Evolutionary conservation across 2,329 filamentous ascomycete genomes (phyloP).

Genomic region (Sarocladium strictum): DNA sequence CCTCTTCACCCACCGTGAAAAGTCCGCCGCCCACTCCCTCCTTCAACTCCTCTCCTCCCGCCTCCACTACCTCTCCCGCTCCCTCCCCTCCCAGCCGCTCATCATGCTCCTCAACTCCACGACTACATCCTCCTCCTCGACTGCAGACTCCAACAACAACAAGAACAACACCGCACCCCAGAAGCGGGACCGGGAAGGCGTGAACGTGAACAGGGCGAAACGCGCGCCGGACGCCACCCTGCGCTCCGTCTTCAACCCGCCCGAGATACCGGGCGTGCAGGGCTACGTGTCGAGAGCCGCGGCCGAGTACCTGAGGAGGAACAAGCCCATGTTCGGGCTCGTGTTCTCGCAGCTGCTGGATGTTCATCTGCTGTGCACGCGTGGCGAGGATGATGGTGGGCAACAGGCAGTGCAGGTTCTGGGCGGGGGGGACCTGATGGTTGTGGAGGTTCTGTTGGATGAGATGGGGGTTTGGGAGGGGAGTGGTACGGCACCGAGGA

Average conservation of each 20-base stretch:
- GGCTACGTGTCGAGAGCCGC: slow-evolving; percentile 9
- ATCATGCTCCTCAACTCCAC: slow-evolving; percentile 52
- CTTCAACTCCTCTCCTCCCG: slow-evolving; percentile 42
- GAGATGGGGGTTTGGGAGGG: slow-evolving; percentile 40
- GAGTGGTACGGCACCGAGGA: slow-evolving; percentile 21
- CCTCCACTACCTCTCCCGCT: slow-evolving; percentile 39
- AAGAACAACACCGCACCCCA: slow-evolving; percentile 2
- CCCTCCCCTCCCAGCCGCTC: slow-evolving; percentile 35
- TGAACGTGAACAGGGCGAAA: background rate
- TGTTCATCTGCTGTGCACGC: slow-evolving; percentile 46
- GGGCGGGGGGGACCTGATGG: slow-evolving; percentile 37
- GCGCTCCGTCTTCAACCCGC: slow-evolving; percentile 42
- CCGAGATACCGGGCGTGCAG: slow-evolving; percentile 6
- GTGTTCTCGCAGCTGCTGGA: slow-evolving; percentile 50
- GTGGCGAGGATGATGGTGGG: slow-evolving; percentile 27
- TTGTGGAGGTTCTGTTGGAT: slow-evolving; percentile 47
- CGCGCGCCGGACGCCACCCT: slow-evolving; percentile 36
- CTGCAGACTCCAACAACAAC: slow-evolving; percentile 3
- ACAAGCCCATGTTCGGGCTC: slow-evolving; percentile 47
- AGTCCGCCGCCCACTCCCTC: slow-evolving; percentile 38
- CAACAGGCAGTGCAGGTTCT: too few species aligned
- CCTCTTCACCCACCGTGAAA: slow-evolving; percentile 45
- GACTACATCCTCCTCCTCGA: slow-evolving; percentile 14
- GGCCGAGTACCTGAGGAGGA: slow-evolving; percentile 21
- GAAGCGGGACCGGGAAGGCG: background rate